phyloP scores from a whole-genome alignment of 495 filamentous ascomycete genomes.

The Pseudevernia furfuracea region DNA sequence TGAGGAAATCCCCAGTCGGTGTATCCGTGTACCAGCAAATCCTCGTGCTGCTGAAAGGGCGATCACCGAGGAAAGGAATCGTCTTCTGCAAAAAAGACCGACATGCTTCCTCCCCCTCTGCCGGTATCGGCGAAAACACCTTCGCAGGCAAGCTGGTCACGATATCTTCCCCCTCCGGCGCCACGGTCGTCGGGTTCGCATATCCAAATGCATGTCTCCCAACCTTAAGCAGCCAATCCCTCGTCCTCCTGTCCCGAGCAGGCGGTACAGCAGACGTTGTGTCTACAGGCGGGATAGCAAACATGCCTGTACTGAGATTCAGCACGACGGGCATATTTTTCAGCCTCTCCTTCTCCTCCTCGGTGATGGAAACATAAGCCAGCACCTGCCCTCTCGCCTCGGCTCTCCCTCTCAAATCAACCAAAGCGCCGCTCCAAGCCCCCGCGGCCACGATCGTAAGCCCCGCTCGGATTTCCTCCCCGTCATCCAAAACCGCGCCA shows the following conservation, averaged over 20 bases:
- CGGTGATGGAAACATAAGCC: conserved; percentile 63
- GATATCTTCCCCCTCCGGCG: conserved; percentile 28
- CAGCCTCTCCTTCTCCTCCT: conserved; percentile 57
- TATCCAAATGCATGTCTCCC: conserved; percentile 81
- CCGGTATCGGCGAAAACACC: conserved; percentile 15
- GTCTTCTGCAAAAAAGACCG: conserved; percentile 53
- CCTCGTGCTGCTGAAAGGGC: conserved; percentile 61
- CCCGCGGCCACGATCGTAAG: conserved; percentile 76
- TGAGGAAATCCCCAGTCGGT: conserved; percentile 69
- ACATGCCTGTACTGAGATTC: conserved; percentile 73
- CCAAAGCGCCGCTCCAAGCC: conserved; percentile 69
- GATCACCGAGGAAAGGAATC: conserved; percentile 52
- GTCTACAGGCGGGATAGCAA: conserved; percentile 64
- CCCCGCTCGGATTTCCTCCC: conserved; percentile 52
- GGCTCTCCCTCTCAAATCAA: conserved; percentile 70
- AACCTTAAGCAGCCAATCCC: conserved; percentile 59
- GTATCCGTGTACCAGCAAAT: conserved; percentile 92
- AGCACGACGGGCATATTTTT: conserved; percentile 64
- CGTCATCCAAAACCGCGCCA: conserved; percentile 50
- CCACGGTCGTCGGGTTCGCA: conserved; percentile 51
- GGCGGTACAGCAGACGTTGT: conserved; percentile 1
- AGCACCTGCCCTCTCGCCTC: conserved; percentile 75
- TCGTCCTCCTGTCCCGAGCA: neutral
- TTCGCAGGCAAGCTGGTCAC: conserved; percentile 8
- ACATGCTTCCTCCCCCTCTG: conserved; percentile 37